These are phyloP conservation scores for Senna siamea DNA, from an alignment of 306 rosid genomes.

Conservation along the genomic window DNA sequence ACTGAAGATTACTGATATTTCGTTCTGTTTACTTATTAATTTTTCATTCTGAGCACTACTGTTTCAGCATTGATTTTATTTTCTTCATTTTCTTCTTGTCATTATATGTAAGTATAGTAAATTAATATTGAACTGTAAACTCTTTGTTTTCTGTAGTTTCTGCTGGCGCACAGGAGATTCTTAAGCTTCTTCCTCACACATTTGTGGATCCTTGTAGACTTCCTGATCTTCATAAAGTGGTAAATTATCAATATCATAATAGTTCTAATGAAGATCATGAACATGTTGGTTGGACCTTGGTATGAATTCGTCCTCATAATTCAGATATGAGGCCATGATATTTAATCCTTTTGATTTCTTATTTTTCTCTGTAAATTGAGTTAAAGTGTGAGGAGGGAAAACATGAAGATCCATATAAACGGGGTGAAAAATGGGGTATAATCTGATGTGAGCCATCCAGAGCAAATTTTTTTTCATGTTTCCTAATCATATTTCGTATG, in stretches of 20 bases:
- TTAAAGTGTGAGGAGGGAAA: background rate
- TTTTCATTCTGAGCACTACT: background rate
- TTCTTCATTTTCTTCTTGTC: background rate
- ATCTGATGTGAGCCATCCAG: background rate
- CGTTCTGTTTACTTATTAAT: slow-evolving; percentile 21
- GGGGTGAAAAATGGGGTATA: background rate
- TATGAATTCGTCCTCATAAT: slow-evolving; percentile 1
- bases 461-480: background rate
- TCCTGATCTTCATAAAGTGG: slow-evolving; percentile 57
- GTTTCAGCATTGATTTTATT: background rate
- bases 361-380: background rate
- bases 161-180: slow-evolving; percentile 86
- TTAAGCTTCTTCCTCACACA: slow-evolving; percentile 92
- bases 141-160: slow-evolving; percentile 65
- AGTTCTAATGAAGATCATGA: background rate
- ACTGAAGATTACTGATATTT: slow-evolving; percentile 16
- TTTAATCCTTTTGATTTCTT: background rate
- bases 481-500: background rate
- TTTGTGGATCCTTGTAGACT: slow-evolving; percentile 79
- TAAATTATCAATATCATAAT: slow-evolving; percentile 32
- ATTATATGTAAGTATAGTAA: background rate
- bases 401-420: background rate
- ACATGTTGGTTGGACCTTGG: slow-evolving; percentile 25
- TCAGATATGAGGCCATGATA: background rate
- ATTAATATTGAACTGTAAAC: slow-evolving; percentile 17